A percentile compares a stretch with the other conserved stretches of the same genome.
Evolutionary conservation across 176 grass and related monocot species (phyloP).

Genomic region (Zoysia pacifica): DNA sequence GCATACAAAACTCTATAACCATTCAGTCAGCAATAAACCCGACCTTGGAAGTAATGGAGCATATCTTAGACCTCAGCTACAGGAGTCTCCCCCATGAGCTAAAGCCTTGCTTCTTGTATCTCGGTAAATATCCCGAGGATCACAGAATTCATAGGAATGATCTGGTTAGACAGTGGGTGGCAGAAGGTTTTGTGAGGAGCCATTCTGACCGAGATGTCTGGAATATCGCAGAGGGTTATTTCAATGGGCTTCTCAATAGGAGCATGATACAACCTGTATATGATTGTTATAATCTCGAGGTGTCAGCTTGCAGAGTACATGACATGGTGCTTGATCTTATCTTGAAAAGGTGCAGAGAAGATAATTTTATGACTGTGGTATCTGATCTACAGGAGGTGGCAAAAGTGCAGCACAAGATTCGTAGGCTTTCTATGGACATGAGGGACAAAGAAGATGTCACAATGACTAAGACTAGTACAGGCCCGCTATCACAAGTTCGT

Average conservation of each 20-base stretch:
- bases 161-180: constrained; percentile 44
- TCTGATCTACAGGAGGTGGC: not conserved
- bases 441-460: not conserved
- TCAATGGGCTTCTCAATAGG: constrained; percentile 35
- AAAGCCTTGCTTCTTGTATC: constrained; percentile 45
- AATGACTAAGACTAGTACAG: not conserved
- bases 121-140: constrained; percentile 37
- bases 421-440: not conserved
- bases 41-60: constrained; percentile 22
- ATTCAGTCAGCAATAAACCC: not conserved
- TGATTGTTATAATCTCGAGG: not conserved
- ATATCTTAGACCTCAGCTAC: constrained; percentile 36
- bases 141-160: constrained; percentile 9
- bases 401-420: not conserved
- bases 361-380: constrained; percentile 35
- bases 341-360: constrained; percentile 24
- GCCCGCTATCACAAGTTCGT: not conserved
- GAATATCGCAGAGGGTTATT: constrained; percentile 23
- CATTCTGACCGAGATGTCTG: not conserved
- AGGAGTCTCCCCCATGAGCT: constrained; percentile 35
- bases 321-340: constrained; percentile 48
- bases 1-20: no score
- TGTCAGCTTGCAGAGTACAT: constrained; percentile 22
- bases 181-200: constrained; percentile 41
- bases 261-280: constrained; percentile 40